These are phyloP conservation scores for Lactarius hatsudake DNA, from an alignment of 768 basidiomycete species.

Conservation along the genomic window DNA sequence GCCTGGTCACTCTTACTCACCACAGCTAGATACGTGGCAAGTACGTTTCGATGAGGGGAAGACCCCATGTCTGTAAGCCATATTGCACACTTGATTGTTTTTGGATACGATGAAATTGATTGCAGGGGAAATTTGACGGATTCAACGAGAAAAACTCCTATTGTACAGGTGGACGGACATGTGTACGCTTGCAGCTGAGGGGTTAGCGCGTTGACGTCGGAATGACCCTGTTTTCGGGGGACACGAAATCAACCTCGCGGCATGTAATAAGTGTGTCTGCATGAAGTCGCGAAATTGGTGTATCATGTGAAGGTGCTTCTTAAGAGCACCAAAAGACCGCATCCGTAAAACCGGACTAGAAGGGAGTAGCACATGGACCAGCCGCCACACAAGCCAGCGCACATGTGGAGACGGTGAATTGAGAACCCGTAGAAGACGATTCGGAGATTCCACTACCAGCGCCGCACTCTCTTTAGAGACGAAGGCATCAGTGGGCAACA, in stretches of 20 bases:
- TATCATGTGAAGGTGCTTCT: background rate
- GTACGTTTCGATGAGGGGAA: background rate
- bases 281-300: background rate
- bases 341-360: too few species aligned
- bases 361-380: too few species aligned
- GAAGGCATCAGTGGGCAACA: too few species aligned
- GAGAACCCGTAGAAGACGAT: too few species aligned
- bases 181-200: background rate
- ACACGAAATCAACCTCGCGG: background rate
- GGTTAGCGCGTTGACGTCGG: background rate
- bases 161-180: background rate
- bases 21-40: background rate
- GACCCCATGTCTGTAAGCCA: background rate
- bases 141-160: background rate
- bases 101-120: background rate
- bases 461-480: too few species aligned
- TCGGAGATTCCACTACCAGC: too few species aligned
- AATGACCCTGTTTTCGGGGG: background rate
- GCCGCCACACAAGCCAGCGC: too few species aligned
- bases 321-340: background rate
- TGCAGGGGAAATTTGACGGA: background rate
- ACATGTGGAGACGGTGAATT: too few species aligned
- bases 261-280: background rate
- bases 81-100: background rate
- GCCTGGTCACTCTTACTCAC: background rate